Percentiles rank a stretch among this genome's conserved stretches.
These are phyloP conservation scores for Neurospora sp. DNA, from an alignment of 495 filamentous ascomycete genomes.

Conservation along the genomic window DNA sequence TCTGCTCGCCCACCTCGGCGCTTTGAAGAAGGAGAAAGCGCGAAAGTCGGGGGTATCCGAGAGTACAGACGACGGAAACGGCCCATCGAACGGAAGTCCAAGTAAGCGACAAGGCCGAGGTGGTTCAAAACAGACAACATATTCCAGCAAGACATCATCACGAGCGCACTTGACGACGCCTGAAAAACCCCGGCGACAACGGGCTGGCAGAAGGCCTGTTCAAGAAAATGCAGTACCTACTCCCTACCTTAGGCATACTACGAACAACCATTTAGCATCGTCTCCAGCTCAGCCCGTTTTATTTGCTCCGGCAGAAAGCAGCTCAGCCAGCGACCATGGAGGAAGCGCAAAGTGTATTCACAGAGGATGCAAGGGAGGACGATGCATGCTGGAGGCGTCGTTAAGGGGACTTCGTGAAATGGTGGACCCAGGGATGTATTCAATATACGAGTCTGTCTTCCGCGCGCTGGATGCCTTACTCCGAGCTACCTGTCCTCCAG, in stretches of 20 bases:
- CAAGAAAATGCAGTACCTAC: constrained; percentile 16
- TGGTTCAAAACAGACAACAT: constrained; percentile 3
- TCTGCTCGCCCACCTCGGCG: constrained; percentile 40
- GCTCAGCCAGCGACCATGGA: neutral
- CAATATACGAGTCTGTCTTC: constrained; percentile 27
- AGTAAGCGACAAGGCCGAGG: neutral
- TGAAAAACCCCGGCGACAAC: constrained; percentile 4
- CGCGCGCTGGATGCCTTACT: constrained; percentile 39
- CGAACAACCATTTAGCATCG: constrained; percentile 13
- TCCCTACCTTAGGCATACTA: constrained; percentile 18
- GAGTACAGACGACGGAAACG: neutral
- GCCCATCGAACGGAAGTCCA: neutral
- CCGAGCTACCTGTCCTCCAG: constrained; percentile 25
- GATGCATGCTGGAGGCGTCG: constrained; percentile 9
- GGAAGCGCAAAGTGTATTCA: constrained; percentile 4
- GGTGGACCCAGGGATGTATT: neutral
- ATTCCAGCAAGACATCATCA: constrained; percentile 12
- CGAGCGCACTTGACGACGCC: constrained; percentile 7
- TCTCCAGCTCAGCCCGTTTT: neutral
- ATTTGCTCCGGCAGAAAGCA: neutral
- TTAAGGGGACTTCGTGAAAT: too few relatives aligned
- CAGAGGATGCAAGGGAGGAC: neutral
- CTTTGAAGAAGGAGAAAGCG: constrained; percentile 34
- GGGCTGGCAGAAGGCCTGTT: constrained; percentile 1
- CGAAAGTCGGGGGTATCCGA: neutral